Base-by-base conservation (phyloP, 495 filamentous ascomycete genomes). In the Xanthoparmelia taractica region DNA sequence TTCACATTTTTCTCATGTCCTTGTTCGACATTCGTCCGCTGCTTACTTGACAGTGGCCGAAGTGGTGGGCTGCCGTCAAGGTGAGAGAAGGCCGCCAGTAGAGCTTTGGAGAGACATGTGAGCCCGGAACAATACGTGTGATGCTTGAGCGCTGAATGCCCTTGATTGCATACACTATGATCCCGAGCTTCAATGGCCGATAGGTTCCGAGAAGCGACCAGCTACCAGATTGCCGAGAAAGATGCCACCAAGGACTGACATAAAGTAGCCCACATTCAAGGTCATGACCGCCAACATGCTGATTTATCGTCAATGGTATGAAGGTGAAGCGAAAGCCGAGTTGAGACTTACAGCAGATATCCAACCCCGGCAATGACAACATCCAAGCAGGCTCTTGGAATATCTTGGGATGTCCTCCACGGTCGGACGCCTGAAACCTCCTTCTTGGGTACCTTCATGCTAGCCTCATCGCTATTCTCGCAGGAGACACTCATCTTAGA, bases 221-320 rank as follows among this genome's bases (percentile, higher is more conserved):
- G 92, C 79, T 0, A 83, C 81, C 41, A 97, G 75, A 73, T 93
- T 93, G 18, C 93, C 93, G 6, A 94, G 68, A 71, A 96, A 96
- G 2, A 85, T 81, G 8, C 93, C 93, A 8, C 76, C 88, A 29
- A 97, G 82, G 1, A 96, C 82, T 2, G 92, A 91, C 33, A 92
- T 75, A 75, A 96, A 97, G 70, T 96, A 97, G n/a, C 93, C 93
- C 52, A 97, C 83, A 69, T 97, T 97, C 84, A 93, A 83, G 5
- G 91, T 94, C 93, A 97, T 97, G 68, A 96, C 89, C n/a, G 90
- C 92, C 76, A 97, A 78, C 93, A 97, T 97, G 58, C 93, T 97
- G 34, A 34, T 63, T 48, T 10, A 66, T 61, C 47, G 63, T 27
- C 25, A 59, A 57, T 69, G 45, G 70, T 60, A 65, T 57, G 57